phyloP scores from a whole-genome alignment of 176 grass and related monocot species.

The Dactylis glomerata region DNA sequence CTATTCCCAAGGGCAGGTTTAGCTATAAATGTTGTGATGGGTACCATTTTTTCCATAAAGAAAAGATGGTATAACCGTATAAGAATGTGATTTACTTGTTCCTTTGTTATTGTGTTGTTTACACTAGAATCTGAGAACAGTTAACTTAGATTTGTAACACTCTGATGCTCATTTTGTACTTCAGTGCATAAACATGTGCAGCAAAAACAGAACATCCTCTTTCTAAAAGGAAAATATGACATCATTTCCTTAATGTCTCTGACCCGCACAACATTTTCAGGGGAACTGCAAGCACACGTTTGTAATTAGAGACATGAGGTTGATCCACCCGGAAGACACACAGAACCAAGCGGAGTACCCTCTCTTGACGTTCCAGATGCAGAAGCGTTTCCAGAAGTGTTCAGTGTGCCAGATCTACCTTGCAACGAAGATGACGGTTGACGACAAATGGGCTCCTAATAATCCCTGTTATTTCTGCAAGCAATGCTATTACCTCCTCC shows the following conservation, averaged over 20 bases:
- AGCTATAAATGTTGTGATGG: not conserved
- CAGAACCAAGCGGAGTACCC: slow-evolving; percentile 75
- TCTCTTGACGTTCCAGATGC: slow-evolving; percentile 67
- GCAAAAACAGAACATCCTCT: not conserved
- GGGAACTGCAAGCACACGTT: slow-evolving; percentile 85
- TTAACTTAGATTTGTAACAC: not conserved
- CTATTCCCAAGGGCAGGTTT: too few relatives aligned
- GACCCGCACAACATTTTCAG: slow-evolving; percentile 39
- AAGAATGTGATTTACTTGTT: not conserved
- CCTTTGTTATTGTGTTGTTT: slow-evolving; percentile 13
- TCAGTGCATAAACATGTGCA: not conserved
- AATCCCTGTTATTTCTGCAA: slow-evolving; percentile 97
- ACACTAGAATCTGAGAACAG: not conserved
- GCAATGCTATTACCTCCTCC: slow-evolving; percentile 93
- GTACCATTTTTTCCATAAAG: not conserved
- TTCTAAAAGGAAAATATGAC: not conserved
- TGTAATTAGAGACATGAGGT: slow-evolving; percentile 80
- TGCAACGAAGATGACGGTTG: slow-evolving; percentile 78
- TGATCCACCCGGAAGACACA: slow-evolving; percentile 75
- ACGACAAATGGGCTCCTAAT: slow-evolving; percentile 78
- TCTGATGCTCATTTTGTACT: not conserved
- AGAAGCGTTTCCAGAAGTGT: slow-evolving; percentile 66
- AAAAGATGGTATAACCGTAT: not conserved
- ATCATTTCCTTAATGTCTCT: not conserved
- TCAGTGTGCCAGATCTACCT: slow-evolving; percentile 82